Percentiles rank a stretch among this genome's conserved stretches.
These are phyloP conservation scores for Fusarium staphyleae DNA, from an alignment of 2,329 filamentous ascomycete species.

Conservation along the genomic window DNA sequence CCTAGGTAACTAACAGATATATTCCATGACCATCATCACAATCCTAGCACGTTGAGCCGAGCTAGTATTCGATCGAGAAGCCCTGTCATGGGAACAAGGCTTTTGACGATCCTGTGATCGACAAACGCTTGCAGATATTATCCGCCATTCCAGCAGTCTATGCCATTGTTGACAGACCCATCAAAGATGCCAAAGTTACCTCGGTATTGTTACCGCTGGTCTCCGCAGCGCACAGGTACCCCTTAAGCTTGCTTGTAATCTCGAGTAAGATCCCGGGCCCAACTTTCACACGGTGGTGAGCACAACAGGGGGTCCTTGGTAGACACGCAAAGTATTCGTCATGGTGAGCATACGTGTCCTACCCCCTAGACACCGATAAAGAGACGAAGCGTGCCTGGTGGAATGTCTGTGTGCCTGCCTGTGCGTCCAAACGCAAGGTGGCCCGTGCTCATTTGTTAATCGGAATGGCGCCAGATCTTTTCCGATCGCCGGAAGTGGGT, in stretches of 20 bases:
- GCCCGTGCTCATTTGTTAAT: conserved; percentile 21
- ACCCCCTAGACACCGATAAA: neutral
- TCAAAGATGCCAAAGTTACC: neutral
- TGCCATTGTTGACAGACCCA: neutral
- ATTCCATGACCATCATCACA: neutral
- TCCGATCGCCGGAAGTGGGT: no score
- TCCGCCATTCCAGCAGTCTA: neutral
- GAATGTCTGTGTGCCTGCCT: neutral
- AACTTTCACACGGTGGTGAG: neutral
- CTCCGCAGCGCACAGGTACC: neutral
- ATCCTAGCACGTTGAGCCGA: conserved; percentile 5
- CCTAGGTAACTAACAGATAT: conserved; percentile 5
- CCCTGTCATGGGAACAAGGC: neutral
- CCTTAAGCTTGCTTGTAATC: neutral
- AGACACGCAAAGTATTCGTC: neutral
- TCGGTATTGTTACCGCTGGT: neutral
- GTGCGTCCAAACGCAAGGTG: conserved; percentile 17
- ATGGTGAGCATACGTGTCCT: neutral
- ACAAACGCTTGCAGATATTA: conserved; percentile 2
- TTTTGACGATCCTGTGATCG: neutral
- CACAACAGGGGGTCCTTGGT: neutral
- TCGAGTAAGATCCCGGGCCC: neutral
- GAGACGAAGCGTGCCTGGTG: neutral
- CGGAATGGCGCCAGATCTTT: neutral
- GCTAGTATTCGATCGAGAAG: conserved; percentile 5